Evolutionary conservation across 2,329 filamentous ascomycete species (phyloP).

Genomic region (Pleoardoris graminearum): DNA sequence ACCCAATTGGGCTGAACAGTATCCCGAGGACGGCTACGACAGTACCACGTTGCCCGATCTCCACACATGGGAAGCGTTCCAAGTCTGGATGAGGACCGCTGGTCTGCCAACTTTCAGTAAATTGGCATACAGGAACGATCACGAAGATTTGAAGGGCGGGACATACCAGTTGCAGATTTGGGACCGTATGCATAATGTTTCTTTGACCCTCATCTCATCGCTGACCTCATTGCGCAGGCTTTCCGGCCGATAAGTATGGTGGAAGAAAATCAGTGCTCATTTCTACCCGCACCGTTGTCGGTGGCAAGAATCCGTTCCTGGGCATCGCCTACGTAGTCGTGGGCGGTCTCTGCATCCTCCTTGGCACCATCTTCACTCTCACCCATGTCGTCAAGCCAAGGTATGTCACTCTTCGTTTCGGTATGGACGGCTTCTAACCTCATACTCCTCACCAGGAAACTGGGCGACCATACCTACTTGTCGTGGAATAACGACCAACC

Average conservation of each 20-base stretch:
- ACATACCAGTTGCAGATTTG: constrained; percentile 76
- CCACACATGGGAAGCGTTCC: constrained; percentile 80
- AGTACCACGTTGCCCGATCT: constrained; percentile 56
- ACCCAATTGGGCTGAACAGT: constrained; percentile 79
- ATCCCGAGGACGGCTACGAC: constrained; percentile 68
- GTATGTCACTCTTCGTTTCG: constrained; percentile 53
- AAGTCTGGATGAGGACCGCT: constrained; percentile 98
- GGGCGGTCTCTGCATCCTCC: constrained; percentile 85
- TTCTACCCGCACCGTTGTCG: constrained; percentile 88
- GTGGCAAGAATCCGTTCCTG: constrained; percentile 91
- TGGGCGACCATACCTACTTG: constrained; percentile 95
- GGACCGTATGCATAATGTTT: constrained; percentile 72
- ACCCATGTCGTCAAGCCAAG: constrained; percentile 90
- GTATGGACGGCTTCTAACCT: constrained; percentile 15
- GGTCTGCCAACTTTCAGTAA: constrained; percentile 95
- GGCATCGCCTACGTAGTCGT: constrained; percentile 96
- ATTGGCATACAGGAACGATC: constrained; percentile 81
- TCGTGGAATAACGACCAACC: constrained; percentile 84
- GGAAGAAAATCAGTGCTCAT: constrained; percentile 90
- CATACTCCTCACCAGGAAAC: constrained; percentile 67
- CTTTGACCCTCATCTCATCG: too few relatives aligned
- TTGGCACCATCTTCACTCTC: constrained; percentile 85
- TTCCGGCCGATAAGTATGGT: constrained; percentile 75
- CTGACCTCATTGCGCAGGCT: constrained; percentile 61
- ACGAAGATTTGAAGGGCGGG: constrained; percentile 66